Conservation (phyloP, 2,329 filamentous ascomycete genomes). For the Diplodia sapinea region DNA sequence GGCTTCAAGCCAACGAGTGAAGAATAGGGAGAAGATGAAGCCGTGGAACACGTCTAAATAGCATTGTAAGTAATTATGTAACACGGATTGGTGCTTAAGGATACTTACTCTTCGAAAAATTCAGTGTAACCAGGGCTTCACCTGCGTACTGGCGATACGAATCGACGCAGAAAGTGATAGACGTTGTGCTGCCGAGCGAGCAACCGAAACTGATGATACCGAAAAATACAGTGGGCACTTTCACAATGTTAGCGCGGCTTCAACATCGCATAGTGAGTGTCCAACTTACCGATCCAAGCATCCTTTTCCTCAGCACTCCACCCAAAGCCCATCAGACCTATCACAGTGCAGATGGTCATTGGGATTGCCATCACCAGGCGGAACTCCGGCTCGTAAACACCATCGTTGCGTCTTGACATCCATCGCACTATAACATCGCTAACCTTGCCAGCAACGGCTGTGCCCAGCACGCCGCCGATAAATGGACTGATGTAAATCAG, state of each 20-base stretch:
- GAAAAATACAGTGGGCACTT: conserved; percentile 88
- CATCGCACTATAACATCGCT: conserved; percentile 83
- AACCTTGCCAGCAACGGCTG: conserved; percentile 84
- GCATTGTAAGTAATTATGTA: not conserved
- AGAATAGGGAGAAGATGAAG: conserved; percentile 85
- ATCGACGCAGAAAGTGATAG: conserved; percentile 94
- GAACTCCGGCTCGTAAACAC: conserved; percentile 94
- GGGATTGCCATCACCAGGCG: conserved; percentile 86
- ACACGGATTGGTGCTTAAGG: not conserved
- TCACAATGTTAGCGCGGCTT: not conserved
- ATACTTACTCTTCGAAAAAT: conserved; percentile 80
- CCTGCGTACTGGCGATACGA: conserved; percentile 92
- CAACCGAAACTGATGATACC: conserved; percentile 92
- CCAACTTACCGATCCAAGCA: conserved; percentile 68
- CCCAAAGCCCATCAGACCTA: conserved; percentile 94
- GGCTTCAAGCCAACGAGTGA: conserved; percentile 78
- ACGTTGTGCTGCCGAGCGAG: conserved; percentile 84
- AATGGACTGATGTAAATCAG: conserved; percentile 91
- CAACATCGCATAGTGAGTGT: no score
- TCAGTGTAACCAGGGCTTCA: conserved; percentile 91
- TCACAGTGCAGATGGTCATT: conserved; percentile 75
- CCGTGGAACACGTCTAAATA: conserved; percentile 78
- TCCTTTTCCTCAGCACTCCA: conserved; percentile 81
- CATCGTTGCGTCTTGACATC: conserved; percentile 86
- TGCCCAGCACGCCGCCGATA: conserved; percentile 86